Conservation (phyloP, 1,284 basidiomycete species). For the Melampsora americana region DNA sequence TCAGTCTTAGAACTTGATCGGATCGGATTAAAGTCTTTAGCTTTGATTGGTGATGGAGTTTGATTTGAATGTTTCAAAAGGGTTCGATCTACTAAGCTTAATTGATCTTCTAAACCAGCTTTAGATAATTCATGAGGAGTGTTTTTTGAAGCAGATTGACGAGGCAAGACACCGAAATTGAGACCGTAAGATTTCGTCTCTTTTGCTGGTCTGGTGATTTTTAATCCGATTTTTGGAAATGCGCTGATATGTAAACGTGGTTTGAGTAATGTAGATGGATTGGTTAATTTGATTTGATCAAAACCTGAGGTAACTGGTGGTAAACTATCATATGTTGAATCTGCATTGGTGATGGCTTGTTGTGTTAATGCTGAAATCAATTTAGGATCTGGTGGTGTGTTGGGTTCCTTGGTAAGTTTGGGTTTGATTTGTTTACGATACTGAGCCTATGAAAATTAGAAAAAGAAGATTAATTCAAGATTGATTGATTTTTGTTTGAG, state of each 20-base stretch:
- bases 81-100: not conserved
- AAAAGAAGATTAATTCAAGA: not conserved
- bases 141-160: not conserved
- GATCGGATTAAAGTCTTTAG: not conserved
- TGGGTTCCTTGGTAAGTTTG: not conserved
- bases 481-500: not conserved
- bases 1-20: not conserved
- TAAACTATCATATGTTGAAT: slow-evolving; percentile 33
- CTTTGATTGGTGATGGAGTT: not conserved
- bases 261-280: slow-evolving; percentile 23
- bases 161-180: slow-evolving; percentile 31
- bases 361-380: slow-evolving; percentile 22
- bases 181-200: slow-evolving; percentile 35
- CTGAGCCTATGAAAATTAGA: not conserved
- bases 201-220: slow-evolving; percentile 30
- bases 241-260: slow-evolving; percentile 20
- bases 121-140: not conserved
- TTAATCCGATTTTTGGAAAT: slow-evolving; percentile 26
- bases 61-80: not conserved
- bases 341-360: slow-evolving; percentile 33
- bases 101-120: not conserved
- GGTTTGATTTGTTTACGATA: not conserved
- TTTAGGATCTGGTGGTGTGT: not conserved
- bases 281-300: slow-evolving; percentile 19
- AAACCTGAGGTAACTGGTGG: slow-evolving; percentile 31